Conservation (phyloP, 805 yeast species). For the Candida morakotiae region DNA sequence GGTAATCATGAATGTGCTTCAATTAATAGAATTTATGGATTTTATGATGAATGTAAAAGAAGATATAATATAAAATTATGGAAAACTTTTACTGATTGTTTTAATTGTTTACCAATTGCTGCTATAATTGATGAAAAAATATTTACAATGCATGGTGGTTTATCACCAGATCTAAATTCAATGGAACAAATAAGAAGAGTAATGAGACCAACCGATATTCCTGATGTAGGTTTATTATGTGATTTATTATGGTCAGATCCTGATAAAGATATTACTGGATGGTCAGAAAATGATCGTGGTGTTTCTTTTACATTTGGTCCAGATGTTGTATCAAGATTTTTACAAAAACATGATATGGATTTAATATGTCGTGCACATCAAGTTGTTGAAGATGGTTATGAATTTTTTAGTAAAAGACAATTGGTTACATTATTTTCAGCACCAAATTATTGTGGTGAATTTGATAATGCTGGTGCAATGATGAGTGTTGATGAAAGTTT, state of each 20-base stretch:
- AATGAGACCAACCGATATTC: conserved; percentile 99
- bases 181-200: conserved; percentile 99
- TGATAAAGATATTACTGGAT: conserved; percentile 95
- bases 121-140: conserved; percentile 97
- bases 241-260: conserved; percentile 98
- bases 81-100: conserved; percentile 98
- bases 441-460: conserved; percentile 98
- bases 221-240: conserved; percentile 94
- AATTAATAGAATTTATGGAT: conserved; percentile 95
- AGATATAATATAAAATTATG: conserved; percentile 97
- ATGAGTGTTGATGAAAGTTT: conserved; percentile 97
- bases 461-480: conserved; percentile 99
- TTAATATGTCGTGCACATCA: conserved; percentile 98
- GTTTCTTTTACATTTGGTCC: conserved; percentile 99
- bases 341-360: conserved; percentile 97
- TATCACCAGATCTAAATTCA: conserved; percentile 93
- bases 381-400: conserved; percentile 98
- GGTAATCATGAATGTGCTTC: conserved; percentile 99
- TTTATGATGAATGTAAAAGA: conserved; percentile 97
- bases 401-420: conserved; percentile 93
- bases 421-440: conserved; percentile 93
- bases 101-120: conserved; percentile 97
- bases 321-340: conserved; percentile 92
- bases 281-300: conserved; percentile 99
- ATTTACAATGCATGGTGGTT: conserved; percentile 98